A percentile compares a stretch with the other conserved stretches of the same genome.
Conservation (phyloP, 164 flowering plant genomes). For the Houttuynia cordata region DNA sequence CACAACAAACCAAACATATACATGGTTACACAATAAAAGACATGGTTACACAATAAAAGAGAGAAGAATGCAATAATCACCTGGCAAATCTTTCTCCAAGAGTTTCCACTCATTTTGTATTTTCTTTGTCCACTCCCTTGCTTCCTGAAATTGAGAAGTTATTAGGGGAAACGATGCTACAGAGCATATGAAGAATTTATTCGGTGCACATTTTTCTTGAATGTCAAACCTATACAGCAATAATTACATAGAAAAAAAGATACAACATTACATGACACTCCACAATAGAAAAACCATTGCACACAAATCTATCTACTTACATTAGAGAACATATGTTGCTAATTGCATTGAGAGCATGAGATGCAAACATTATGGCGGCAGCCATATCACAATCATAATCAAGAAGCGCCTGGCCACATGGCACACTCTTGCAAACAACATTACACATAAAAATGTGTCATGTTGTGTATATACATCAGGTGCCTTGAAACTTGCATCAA, state of each 20-base stretch:
- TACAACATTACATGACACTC: no score
- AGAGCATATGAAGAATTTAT: not conserved
- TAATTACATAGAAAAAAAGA: no score
- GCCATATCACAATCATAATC: no score
- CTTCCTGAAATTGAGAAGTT: constrained; percentile 14
- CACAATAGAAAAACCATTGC: no score
- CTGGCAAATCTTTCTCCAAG: constrained; percentile 63
- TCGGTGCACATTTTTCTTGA: not conserved
- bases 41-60: not conserved
- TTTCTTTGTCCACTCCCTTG: constrained; percentile 46
- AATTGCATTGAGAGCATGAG: no score
- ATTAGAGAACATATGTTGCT: not conserved
- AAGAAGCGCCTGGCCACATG: no score
- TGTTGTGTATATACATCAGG: no score
- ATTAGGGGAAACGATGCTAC: not conserved
- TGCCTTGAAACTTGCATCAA: no score
- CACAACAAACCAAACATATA: not conserved
- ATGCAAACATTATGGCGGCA: no score
- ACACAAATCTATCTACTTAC: not conserved
- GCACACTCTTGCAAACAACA: no score
- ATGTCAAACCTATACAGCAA: no score
- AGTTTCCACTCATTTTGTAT: constrained; percentile 77
- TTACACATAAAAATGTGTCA: no score
- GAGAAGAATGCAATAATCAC: constrained; percentile 11
- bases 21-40: not conserved